Percentiles rank a stretch among this genome's conserved stretches.
Evolutionary conservation across 208 protist species (phyloP).

Genomic region (Leishmania tropica): DNA sequence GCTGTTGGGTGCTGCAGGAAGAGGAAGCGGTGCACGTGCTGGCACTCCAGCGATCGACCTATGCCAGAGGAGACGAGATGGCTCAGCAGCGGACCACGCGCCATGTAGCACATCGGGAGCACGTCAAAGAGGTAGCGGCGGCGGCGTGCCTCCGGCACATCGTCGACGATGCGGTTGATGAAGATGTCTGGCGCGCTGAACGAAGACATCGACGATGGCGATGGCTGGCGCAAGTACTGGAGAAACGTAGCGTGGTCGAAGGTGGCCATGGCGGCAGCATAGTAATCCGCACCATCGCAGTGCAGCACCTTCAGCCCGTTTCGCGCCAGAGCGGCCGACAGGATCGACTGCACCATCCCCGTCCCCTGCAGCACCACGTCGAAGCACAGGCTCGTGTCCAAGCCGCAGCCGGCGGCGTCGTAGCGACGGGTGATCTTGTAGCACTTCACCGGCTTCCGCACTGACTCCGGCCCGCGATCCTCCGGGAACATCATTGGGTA

Average conservation of each 20-base stretch:
- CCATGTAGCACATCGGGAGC: conserved; percentile 64
- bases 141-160: conserved; percentile 21
- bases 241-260: conserved; percentile 42
- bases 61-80: conserved; percentile 55
- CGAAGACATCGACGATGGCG: not conserved
- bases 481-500: conserved; percentile 92
- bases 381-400: conserved; percentile 44
- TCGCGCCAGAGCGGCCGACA: conserved; percentile 84
- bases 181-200: not conserved
- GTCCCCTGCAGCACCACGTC: conserved; percentile 92
- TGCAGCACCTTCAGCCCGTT: conserved; percentile 88
- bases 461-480: conserved; percentile 73
- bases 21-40: conserved; percentile 49
- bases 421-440: conserved; percentile 72
- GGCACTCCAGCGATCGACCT: conserved; percentile 69
- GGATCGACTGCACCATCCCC: conserved; percentile 80
- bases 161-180: conserved; percentile 40
- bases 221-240: conserved; percentile 27
- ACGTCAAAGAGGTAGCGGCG: conserved; percentile 65
- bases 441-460: conserved; percentile 82
- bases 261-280: conserved; percentile 73
- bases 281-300: conserved; percentile 84
- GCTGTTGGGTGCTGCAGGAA: conserved; percentile 34
- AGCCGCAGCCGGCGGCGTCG: conserved; percentile 49
- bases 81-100: conserved; percentile 51